Evolutionary conservation across 345 rosid genomes (phyloP), one percentile per base, ranked within the genome.

Genomic region (Nasturtium officinale): DNA sequence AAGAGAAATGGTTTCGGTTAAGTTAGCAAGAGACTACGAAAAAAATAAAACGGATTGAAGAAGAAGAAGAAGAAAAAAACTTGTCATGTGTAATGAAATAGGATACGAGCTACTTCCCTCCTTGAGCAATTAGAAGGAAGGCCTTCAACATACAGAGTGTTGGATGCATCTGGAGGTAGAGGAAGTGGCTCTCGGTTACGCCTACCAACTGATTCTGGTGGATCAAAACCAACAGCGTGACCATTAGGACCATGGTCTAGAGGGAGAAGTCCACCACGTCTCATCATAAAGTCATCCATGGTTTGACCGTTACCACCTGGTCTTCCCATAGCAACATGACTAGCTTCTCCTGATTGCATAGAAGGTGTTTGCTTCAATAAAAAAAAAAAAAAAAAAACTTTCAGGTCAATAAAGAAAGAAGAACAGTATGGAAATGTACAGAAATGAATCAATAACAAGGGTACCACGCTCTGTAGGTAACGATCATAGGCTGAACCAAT

Each of bases 51-150:
- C 10, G 5, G 17, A 57, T 45, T 43, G 61, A 61, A 71, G 61
- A 53, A 42, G 61, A 61, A 71, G 61, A 53, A 42, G 20, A 66
- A 13, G 4, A 3, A 9, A 20, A 28, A 23, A 46, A 65, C 38
- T 56, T 18, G 52, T 29, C 26, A 29, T 16, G 67, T 28, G 53
- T 50, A 6, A 67, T 30, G 12, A 42, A 52, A 43, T 16, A 32
- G 96, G 98, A 90, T 90, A 92, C 96, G 95, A 58, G 96, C 91
- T 60, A 92, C 96, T 85, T 88, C 96, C 72, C 96, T 82, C 84
- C 79, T 85, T 13, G 86, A 83, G 83, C 87, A 80, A 80, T 87
- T 87, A 59, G 91, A 57, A 77, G 98, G 95, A 78, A 92, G 87
- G 7, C 98, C 98, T 79, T 90, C 98, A 71, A 92, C 90, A 73